Evolutionary conservation across 352 stramenopile species (phyloP), one percentile per base, ranked within the genome.

Genomic region (Phytophthora syringae): DNA sequence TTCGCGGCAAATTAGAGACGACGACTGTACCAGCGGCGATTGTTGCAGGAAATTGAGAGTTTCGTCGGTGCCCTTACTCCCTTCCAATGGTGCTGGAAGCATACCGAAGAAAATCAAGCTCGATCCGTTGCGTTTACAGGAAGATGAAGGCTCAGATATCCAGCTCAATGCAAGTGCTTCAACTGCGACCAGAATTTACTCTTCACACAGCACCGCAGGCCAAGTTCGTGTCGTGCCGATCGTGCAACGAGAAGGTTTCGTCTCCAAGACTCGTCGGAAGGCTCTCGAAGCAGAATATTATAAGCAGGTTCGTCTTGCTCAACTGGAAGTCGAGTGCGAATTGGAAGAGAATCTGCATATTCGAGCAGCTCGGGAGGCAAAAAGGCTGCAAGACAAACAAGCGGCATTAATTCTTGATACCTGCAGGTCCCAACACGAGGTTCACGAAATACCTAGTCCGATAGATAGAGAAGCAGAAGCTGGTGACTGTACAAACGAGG

Each of bases 331-430:
- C 2, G 79, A 92, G 58, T 92, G 84, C 43, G 84, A 92, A 49
- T 52, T 92, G 18, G 80, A 92, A 55, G 84, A 92, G 52, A 92
- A 92, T 40, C 50, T 92, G 30, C 76, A 79, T 13, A 87, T 92
- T 54, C 78, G 82, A 59, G 75, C 74, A 15, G 78, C 68, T 32
- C 71, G 81, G 0, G 74, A 85, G 36, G 78, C 74, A 10, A 72
- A 65, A 60, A 68, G 28, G 7, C 48, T 73, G 3, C 44, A 66
- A 44, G 53, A 51, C 39, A 48, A 32, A 34, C 66, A 74, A 27
- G 54, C 67, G 7, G 39, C 66, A 30, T 43, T 47, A 9, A 27
- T 27, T 2, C 11, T 45, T 4, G 20, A 66, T 13, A 67, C 47
- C 20, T 52, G 18, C 2, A 62, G 39, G 12, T 36, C 44, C 43